These are phyloP conservation scores for Gossypium schwendimanii DNA, from an alignment of 441 rosid species.

Conservation along the genomic window DNA sequence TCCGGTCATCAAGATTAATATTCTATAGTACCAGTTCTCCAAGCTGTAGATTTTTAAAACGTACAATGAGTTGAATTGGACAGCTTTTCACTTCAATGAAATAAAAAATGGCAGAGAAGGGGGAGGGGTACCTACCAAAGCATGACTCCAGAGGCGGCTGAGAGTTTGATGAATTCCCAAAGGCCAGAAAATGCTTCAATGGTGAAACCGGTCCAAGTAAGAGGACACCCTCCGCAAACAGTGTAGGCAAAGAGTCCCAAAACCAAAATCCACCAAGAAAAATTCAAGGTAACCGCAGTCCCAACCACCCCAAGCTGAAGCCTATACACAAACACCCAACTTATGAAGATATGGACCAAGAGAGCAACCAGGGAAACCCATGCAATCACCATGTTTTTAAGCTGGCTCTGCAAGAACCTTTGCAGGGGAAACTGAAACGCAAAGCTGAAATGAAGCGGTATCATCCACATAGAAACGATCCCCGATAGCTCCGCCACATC, in stretches of 20 bases:
- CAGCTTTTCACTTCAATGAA: no score
- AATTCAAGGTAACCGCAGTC: conserved; percentile 35
- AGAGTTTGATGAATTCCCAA: conserved; percentile 76
- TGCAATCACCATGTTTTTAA: conserved; percentile 51
- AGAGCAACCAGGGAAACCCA: conserved; percentile 39
- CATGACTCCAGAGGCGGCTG: conserved; percentile 86
- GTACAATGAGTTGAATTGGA: conserved; percentile 10
- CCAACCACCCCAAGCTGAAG: conserved; percentile 55
- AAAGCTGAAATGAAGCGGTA: conserved; percentile 75
- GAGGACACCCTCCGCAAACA: conserved; percentile 68
- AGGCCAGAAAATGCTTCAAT: conserved; percentile 72
- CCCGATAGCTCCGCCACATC: conserved; percentile 66
- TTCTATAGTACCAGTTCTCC: conserved; percentile 74
- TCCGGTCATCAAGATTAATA: conserved; percentile 69
- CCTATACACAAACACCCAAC: conserved; percentile 50
- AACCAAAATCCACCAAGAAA: conserved; percentile 71
- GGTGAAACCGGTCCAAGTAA: conserved; percentile 78
- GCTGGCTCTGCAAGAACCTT: conserved; percentile 69
- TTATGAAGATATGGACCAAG: conserved; percentile 43
- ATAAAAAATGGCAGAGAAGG: neutral
- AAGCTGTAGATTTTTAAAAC: conserved; percentile 31
- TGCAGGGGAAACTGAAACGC: conserved; percentile 59
- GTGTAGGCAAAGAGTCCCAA: conserved; percentile 40
- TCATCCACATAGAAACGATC: conserved; percentile 33
- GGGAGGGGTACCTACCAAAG: conserved; percentile 38